Conservation (phyloP, 805 yeast genomes). For the Vanderwaltozyma polyspora region DNA sequence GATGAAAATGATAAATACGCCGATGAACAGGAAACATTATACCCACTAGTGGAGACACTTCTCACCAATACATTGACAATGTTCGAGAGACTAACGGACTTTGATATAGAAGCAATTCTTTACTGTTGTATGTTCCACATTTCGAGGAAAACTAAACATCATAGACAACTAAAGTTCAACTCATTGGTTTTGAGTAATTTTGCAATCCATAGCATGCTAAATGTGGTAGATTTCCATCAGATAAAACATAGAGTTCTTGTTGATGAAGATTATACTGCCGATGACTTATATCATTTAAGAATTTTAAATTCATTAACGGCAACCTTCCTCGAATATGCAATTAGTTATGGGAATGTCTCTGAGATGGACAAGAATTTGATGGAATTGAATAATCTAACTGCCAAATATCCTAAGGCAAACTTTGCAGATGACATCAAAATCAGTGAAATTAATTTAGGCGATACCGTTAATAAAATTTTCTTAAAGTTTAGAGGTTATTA, state of each 20-base stretch:
- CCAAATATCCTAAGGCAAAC: slow-evolving; percentile 39
- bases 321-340: slow-evolving; percentile 39
- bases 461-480: slow-evolving; percentile 21
- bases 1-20: slow-evolving; percentile 41
- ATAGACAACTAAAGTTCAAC: slow-evolving; percentile 39
- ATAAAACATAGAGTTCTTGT: slow-evolving; percentile 30
- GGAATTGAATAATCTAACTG: slow-evolving; percentile 33
- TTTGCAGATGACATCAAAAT: slow-evolving; percentile 46
- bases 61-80: slow-evolving; percentile 37
- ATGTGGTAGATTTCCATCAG: slow-evolving; percentile 35
- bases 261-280: slow-evolving; percentile 20
- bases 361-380: slow-evolving; percentile 18
- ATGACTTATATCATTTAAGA: slow-evolving; percentile 43
- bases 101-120: slow-evolving; percentile 49
- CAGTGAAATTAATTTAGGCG: slow-evolving; percentile 37
- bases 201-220: slow-evolving; percentile 39
- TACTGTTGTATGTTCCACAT: slow-evolving; percentile 45
- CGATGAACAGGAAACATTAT: slow-evolving; percentile 36
- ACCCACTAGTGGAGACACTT: slow-evolving; percentile 39
- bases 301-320: slow-evolving; percentile 43
- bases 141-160: slow-evolving; percentile 38
- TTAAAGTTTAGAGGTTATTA: slow-evolving; percentile 21
- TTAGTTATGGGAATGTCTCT: slow-evolving; percentile 34
- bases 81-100: slow-evolving; percentile 44
- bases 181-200: slow-evolving; percentile 42